Conservation (phyloP, 768 basidiomycete genomes). For the Mycena indigotica region DNA sequence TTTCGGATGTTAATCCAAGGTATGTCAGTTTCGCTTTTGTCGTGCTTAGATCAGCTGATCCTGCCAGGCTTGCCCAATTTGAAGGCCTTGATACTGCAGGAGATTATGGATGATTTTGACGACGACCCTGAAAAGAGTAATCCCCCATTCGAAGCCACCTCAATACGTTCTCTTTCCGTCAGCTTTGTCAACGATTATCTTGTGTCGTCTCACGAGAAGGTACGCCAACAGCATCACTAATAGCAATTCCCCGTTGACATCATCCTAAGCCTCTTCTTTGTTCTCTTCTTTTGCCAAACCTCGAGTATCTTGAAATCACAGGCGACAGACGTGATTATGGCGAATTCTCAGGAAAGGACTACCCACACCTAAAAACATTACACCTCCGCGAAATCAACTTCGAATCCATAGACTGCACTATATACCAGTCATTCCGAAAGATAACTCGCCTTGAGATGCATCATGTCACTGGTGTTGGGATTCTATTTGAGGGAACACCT, state of each 20-base stretch:
- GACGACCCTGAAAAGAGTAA: slow-evolving; percentile 14
- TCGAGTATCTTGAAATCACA: slow-evolving; percentile 35
- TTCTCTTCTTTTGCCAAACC: slow-evolving; percentile 27
- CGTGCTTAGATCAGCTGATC: slow-evolving; percentile 9
- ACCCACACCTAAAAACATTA: slow-evolving; percentile 9
- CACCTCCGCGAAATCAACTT: slow-evolving; percentile 13
- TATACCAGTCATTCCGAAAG: slow-evolving; percentile 17
- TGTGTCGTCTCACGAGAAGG: not conserved
- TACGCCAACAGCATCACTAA: not conserved
- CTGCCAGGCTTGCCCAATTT: slow-evolving; percentile 11
- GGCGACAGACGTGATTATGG: slow-evolving; percentile 22
- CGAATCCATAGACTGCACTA: not conserved
- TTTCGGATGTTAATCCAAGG: slow-evolving; percentile 15
- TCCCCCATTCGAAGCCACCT: slow-evolving; percentile 23
- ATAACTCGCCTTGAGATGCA: slow-evolving; percentile 16
- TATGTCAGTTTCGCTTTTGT: too few species aligned
- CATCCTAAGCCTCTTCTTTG: slow-evolving; percentile 20
- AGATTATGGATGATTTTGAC: slow-evolving; percentile 23
- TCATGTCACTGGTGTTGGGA: slow-evolving; percentile 1
- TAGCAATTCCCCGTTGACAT: not conserved
- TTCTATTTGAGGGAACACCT: not conserved
- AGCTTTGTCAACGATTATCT: slow-evolving; percentile 15
- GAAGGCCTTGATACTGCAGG: slow-evolving; percentile 9
- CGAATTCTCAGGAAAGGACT: slow-evolving; percentile 14
- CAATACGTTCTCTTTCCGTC: slow-evolving; percentile 29